Evolutionary conservation across 768 basidiomycete species (phyloP).

Genomic region (Lactarius deliciosus): DNA sequence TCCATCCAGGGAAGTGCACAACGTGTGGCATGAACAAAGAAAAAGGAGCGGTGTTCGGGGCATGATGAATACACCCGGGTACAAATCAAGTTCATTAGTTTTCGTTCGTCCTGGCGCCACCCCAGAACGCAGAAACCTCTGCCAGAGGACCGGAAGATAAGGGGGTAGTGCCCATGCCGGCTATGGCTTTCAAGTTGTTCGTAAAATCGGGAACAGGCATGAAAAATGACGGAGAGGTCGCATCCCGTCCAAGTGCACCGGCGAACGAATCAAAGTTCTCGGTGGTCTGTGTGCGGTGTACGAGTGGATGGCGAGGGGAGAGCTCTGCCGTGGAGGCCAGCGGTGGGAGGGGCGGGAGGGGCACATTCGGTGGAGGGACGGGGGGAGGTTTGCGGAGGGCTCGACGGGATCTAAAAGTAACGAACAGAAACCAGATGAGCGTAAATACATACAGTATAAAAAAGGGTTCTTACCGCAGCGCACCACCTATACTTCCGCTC

Average conservation of each 20-base stretch:
- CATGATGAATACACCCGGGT: background rate
- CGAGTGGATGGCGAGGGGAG: constrained; percentile 18
- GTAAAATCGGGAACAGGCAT: constrained; percentile 12
- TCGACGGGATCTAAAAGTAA: constrained; percentile 21
- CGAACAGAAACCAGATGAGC: background rate
- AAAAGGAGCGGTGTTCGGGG: background rate
- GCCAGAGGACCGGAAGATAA: constrained; percentile 12
- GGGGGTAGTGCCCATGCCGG: constrained; percentile 12
- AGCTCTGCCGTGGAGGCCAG: constrained; percentile 2
- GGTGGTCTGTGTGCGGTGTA: constrained; percentile 15
- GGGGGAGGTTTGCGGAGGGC: constrained; percentile 27
- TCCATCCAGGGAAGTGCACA: background rate
- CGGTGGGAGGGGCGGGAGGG: constrained; percentile 21
- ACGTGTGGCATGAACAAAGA: background rate
- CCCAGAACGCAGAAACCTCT: constrained; percentile 12
- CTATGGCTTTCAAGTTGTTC: constrained; percentile 15
- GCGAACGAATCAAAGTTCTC: constrained; percentile 21
- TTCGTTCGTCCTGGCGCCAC: constrained; percentile 17
- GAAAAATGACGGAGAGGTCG: constrained; percentile 1
- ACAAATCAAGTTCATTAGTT: constrained; percentile 6
- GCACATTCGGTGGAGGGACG: constrained; percentile 25
- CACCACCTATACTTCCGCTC: constrained; percentile 21
- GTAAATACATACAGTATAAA: too few relatives aligned
- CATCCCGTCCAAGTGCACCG: background rate
- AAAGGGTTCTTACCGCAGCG: constrained; percentile 23